A percentile compares a stretch with the other conserved stretches of the same genome.
phyloP scores from a whole-genome alignment of 2,329 filamentous ascomycete genomes.

The Fusarium hainanense region DNA sequence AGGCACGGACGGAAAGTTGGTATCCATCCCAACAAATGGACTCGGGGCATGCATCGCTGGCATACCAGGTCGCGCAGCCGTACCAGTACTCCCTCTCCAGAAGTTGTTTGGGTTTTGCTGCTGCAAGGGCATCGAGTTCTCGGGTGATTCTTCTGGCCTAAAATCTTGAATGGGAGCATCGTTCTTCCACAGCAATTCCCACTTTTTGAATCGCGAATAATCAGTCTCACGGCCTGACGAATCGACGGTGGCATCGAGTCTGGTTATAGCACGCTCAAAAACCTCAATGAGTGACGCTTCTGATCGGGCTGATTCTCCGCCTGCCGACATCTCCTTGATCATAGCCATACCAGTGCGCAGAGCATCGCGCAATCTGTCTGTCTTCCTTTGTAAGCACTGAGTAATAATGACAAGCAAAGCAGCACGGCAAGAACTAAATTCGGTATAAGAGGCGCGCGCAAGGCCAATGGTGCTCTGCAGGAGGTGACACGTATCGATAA shows the following conservation, averaged over 20 bases:
- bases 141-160: conserved; percentile 40
- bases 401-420: conserved; percentile 61
- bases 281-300: conserved; percentile 65
- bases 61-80: conserved; percentile 39
- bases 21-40: conserved; percentile 53
- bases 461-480: conserved; percentile 63
- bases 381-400: conserved; percentile 53
- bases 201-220: conserved; percentile 63
- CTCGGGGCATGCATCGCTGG: conserved; percentile 46
- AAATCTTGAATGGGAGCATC: conserved; percentile 46
- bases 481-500: conserved; percentile 61
- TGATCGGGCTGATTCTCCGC: conserved; percentile 63
- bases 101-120: conserved; percentile 41
- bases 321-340: conserved; percentile 64
- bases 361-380: conserved; percentile 56
- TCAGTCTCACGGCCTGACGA: conserved; percentile 57
- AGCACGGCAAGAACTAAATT: conserved; percentile 66
- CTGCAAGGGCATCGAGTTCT: conserved; percentile 39
- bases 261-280: conserved; percentile 60
- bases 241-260: conserved; percentile 58
- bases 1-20: conserved; percentile 53
- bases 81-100: conserved; percentile 38
- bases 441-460: conserved; percentile 65
- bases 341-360: conserved; percentile 62
- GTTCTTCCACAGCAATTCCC: conserved; percentile 62